phyloP scores from a whole-genome alignment of 371 early-diverging fungal genomes.

The Rhizopus arrhizus region DNA sequence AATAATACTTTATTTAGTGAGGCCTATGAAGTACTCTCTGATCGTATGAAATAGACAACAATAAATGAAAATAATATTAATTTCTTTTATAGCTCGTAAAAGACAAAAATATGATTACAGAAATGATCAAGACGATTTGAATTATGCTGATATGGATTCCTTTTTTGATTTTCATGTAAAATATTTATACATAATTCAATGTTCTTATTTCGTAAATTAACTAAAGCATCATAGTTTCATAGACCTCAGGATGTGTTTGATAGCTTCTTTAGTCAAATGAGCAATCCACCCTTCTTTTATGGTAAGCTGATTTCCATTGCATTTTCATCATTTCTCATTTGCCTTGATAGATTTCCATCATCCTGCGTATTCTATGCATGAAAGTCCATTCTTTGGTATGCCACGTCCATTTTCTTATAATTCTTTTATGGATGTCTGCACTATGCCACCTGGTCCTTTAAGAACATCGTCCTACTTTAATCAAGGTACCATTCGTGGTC shows the following conservation, averaged over 20 bases:
- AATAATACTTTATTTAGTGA: slow-evolving; percentile 23
- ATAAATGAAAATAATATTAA: neutral
- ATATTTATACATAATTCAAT: neutral
- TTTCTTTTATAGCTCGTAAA: slow-evolving; percentile 10
- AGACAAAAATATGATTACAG: slow-evolving; percentile 31
- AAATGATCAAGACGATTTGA: neutral
- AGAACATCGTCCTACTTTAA: neutral
- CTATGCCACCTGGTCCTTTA: neutral
- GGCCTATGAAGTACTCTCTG: slow-evolving; percentile 60
- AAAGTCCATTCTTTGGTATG: neutral
- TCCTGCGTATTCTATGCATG: neutral
- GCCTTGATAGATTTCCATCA: neutral
- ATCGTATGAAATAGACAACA: slow-evolving; percentile 40
- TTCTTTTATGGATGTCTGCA: too few species aligned
- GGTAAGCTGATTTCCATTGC: neutral
- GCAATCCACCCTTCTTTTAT: slow-evolving; percentile 27
- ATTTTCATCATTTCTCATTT: too few species aligned
- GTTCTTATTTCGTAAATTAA: neutral
- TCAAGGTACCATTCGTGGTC: too few species aligned
- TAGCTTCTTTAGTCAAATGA: slow-evolving; percentile 40
- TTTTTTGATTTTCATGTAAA: slow-evolving; percentile 41
- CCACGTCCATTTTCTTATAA: neutral
- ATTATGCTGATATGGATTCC: slow-evolving; percentile 17
- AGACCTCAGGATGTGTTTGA: slow-evolving; percentile 55
- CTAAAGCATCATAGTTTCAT: slow-evolving; percentile 42